Evolutionary conservation across 768 basidiomycete species (phyloP), one percentile per base, ranked within the genome.

Genomic region (Krasilnikovozyma curviuscula): DNA sequence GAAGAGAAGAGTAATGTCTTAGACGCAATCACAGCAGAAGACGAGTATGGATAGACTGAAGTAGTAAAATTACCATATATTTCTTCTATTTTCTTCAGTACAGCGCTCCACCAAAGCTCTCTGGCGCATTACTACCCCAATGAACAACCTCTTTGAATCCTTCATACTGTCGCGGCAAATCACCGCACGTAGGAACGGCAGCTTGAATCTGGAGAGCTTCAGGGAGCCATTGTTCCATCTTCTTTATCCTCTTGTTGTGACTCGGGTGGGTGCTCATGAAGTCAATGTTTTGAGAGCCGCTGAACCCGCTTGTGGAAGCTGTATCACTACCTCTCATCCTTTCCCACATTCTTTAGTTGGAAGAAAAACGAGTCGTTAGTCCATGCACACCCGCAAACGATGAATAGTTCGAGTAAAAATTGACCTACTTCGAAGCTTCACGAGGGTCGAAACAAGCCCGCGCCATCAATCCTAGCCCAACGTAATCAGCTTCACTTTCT

Each of bases 401-500:
- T 7, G 19, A 13, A 33, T 34, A 16, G 7, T 5, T 46, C 5
- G 16, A 35, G 12, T 6, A 19, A 19, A 7, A 16, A 0, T 10
- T 14, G 23, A 51, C 61, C 56, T 31, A 86, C 84, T 71, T 70
- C 12, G 81, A 75, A 3, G 83, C 73, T 19, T 78, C 81, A 16
- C 63, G 66, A 0, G 89, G 88, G 58, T 95, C 73, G 61, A 76
- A 95, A 65, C 89, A 97, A 0, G 86, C 89, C 55, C 70, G 23
- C 40, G 13, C 30, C 67, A 80, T 79, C 24, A 95, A 69, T 6
- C 71, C 71, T 39, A 95, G 63, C 7, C 91, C 89, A 43, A 97
- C 79, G 25, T 74, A 70, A 60, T 95, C 89, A 31, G 89, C 89
- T 72, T 95, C 88, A 3, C 71, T 67, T 62, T 97, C 89, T 40